Conservation (phyloP, 2,329 filamentous ascomycete genomes). For the Pyrenochaeta sp. region DNA sequence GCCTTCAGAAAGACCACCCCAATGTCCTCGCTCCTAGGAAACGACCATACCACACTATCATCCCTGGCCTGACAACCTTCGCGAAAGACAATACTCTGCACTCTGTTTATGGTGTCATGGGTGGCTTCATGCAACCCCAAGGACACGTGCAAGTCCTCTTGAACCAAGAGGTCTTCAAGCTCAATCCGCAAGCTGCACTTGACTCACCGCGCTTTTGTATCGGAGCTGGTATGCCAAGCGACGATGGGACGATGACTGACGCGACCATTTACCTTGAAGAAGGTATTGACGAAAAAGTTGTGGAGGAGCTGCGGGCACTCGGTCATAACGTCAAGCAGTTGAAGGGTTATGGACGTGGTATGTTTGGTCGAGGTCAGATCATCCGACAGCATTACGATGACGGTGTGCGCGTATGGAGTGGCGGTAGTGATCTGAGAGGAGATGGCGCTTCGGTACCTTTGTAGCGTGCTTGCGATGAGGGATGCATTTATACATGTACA, state of each 20-base stretch:
- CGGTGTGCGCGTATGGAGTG: slow-evolving; percentile 78
- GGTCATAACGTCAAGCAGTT: slow-evolving; percentile 79
- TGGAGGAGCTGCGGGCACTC: slow-evolving; percentile 70
- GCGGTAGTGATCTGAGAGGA: slow-evolving; percentile 84
- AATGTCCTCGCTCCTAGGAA: slow-evolving; percentile 83
- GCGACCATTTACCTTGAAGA: slow-evolving; percentile 81
- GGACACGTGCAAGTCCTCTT: slow-evolving; percentile 93
- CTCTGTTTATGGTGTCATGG: slow-evolving; percentile 94
- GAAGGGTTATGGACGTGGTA: slow-evolving; percentile 66
- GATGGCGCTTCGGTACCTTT: slow-evolving; percentile 75
- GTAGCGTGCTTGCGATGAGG: slow-evolving; percentile 2
- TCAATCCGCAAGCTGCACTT: slow-evolving; percentile 85
- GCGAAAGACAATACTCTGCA: slow-evolving; percentile 75
- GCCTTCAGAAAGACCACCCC: slow-evolving; percentile 73
- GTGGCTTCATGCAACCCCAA: slow-evolving; percentile 97
- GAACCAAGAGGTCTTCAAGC: slow-evolving; percentile 83
- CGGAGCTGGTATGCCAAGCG: slow-evolving; percentile 72
- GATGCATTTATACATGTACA: too few relatives aligned
- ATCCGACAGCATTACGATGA: slow-evolving; percentile 83
- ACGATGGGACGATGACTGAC: slow-evolving; percentile 63
- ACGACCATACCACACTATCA: slow-evolving; percentile 96
- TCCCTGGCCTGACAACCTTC: slow-evolving; percentile 89
- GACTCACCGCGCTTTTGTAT: slow-evolving; percentile 94
- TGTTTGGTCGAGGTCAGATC: slow-evolving; percentile 88
- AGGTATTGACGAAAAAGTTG: slow-evolving; percentile 73